Evolutionary conservation across 257 asterid species (phyloP).

Genomic region (Verbena officinalis): DNA sequence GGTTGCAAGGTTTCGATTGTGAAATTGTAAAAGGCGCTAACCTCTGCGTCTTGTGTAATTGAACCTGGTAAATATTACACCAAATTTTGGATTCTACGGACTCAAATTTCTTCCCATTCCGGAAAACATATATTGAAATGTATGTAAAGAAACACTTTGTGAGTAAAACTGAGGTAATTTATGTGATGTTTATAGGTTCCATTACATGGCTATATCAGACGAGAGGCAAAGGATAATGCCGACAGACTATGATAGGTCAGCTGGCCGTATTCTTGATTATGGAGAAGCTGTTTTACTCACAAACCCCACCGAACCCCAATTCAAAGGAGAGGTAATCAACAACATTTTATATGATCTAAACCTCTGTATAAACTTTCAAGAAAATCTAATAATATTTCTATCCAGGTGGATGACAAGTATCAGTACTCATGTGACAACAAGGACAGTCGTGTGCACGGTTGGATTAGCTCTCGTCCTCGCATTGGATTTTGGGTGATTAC

Average conservation of each 20-base stretch:
- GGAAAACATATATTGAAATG: no score
- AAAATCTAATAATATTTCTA: no score
- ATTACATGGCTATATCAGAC: conserved; percentile 74
- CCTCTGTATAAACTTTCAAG: neutral
- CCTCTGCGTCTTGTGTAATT: no score
- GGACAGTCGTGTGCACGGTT: conserved; percentile 66
- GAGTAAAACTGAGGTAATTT: no score
- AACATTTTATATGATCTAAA: neutral
- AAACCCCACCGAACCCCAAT: conserved; percentile 36
- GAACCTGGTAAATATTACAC: no score
- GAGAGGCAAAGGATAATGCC: conserved; percentile 69
- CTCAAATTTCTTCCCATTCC: no score
- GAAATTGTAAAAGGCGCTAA: no score
- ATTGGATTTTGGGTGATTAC: conserved; percentile 72
- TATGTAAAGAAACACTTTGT: no score
- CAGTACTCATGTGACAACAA: conserved; percentile 56
- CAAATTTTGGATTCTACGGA: no score
- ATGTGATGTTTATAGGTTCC: no score
- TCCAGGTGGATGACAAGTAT: conserved; percentile 74
- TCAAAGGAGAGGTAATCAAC: conserved; percentile 36
- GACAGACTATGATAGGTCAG: conserved; percentile 43
- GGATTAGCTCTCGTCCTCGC: conserved; percentile 49
- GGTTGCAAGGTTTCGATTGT: no score
- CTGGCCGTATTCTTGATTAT: conserved; percentile 52
- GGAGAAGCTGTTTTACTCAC: conserved; percentile 63